A percentile compares a stretch with the other conserved stretches of the same genome.
phyloP scores from a whole-genome alignment of 768 basidiomycete species.

The Leucosporidium creatinivorum region DNA sequence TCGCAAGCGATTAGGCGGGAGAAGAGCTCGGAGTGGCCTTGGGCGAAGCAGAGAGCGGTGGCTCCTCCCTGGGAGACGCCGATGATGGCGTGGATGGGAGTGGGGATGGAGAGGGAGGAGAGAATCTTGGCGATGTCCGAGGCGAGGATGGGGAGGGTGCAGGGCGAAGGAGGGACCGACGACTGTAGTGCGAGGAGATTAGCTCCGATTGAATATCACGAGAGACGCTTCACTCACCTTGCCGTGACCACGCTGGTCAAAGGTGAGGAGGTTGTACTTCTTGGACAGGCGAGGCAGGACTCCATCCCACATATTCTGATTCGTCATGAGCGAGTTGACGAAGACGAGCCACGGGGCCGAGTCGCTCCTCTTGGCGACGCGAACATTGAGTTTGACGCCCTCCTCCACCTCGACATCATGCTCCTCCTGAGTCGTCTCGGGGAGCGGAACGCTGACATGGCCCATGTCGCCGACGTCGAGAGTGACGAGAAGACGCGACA shows the following conservation, averaged over 20 bases:
- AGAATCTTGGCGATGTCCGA: constrained; percentile 39
- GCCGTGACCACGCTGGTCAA: constrained; percentile 42
- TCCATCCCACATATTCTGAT: constrained; percentile 40
- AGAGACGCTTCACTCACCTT: constrained; percentile 13
- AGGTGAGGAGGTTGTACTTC: constrained; percentile 40
- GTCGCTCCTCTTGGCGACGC: constrained; percentile 22
- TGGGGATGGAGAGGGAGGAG: constrained; percentile 33
- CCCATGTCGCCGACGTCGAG: constrained; percentile 53
- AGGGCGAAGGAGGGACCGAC: constrained; percentile 33
- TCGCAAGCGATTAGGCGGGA: constrained; percentile 39
- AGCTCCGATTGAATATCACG: neutral
- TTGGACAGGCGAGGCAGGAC: constrained; percentile 35
- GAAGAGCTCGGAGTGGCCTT: constrained; percentile 32
- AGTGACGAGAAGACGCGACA: constrained; percentile 58
- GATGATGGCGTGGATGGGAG: constrained; percentile 39
- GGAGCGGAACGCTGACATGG: constrained; percentile 40
- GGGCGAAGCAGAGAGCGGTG: constrained; percentile 40
- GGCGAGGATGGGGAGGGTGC: constrained; percentile 38
- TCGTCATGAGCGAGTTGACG: constrained; percentile 42
- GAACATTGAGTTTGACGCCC: constrained; percentile 28
- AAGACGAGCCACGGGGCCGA: constrained; percentile 38
- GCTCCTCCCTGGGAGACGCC: constrained; percentile 43
- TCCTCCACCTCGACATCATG: constrained; percentile 31
- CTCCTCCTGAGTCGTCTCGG: constrained; percentile 25
- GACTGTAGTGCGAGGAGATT: constrained; percentile 22